Evolutionary conservation across 176 grass and related monocot species (phyloP).

Genomic region (Hordeum marinum): DNA sequence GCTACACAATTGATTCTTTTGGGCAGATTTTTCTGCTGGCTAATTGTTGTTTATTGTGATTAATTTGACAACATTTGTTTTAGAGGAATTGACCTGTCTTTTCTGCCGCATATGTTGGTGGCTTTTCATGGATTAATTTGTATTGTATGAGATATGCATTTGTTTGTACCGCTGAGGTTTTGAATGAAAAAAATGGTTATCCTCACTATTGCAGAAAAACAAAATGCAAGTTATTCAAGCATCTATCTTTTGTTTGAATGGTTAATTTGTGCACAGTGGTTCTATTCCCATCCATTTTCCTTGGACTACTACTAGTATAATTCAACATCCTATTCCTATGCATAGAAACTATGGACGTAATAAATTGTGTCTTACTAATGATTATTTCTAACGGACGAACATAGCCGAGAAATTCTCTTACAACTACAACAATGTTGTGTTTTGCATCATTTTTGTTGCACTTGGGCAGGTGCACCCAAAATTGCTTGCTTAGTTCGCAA

Average conservation of each 20-base stretch:
- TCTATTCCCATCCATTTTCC: neutral
- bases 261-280: neutral
- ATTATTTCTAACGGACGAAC: neutral
- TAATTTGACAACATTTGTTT: slow-evolving; percentile 13
- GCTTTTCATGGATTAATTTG: slow-evolving; percentile 9
- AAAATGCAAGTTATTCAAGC: neutral
- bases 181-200: neutral
- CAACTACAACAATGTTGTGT: neutral
- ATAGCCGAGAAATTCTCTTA: neutral
- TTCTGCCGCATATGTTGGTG: neutral
- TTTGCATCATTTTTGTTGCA: neutral
- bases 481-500: neutral
- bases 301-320: neutral
- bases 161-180: neutral
- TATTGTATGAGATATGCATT: slow-evolving; percentile 9
- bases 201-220: neutral
- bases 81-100: slow-evolving; percentile 12
- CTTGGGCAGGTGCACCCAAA: neutral
- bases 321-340: too few relatives aligned
- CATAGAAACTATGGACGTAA: neutral
- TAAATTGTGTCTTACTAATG: neutral
- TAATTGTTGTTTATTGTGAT: slow-evolving; percentile 21
- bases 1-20: slow-evolving; percentile 34
- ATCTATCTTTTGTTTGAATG: neutral
- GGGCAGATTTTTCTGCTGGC: slow-evolving; percentile 22